Evolutionary conservation across 495 filamentous ascomycete genomes (phyloP).

Genomic region (Talaromyces ruber): DNA sequence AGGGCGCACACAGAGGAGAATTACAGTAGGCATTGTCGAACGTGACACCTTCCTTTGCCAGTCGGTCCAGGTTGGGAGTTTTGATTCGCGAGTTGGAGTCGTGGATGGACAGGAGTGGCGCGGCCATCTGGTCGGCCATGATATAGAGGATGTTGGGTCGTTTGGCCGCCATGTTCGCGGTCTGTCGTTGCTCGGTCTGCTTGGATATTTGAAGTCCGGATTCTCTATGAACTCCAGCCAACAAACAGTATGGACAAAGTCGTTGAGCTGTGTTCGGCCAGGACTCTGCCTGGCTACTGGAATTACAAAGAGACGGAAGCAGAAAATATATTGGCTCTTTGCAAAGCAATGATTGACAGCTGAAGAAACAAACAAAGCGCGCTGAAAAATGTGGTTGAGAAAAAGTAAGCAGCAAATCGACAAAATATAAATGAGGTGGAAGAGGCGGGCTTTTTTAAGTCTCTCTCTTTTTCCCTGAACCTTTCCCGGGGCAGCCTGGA

Average conservation of each 20-base stretch:
- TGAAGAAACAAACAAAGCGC: neutral
- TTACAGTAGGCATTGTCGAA: conserved; percentile 89
- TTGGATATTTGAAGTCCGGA: neutral
- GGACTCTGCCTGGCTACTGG: neutral
- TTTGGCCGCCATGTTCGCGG: conserved; percentile 25
- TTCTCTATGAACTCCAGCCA: neutral
- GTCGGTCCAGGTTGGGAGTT: conserved; percentile 76
- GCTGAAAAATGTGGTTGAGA: neutral
- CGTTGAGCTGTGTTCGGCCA: neutral
- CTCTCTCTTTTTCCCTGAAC: neutral
- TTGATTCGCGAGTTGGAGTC: conserved; percentile 72
- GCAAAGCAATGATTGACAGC: neutral
- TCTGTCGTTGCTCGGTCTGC: neutral
- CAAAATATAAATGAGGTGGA: neutral
- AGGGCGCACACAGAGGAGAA: conserved; percentile 79
- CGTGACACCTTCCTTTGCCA: conserved; percentile 68
- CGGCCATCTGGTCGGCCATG: conserved; percentile 89
- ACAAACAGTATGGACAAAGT: neutral
- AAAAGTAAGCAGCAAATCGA: neutral
- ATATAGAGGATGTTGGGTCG: conserved; percentile 77
- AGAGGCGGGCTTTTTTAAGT: neutral
- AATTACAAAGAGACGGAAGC: neutral
- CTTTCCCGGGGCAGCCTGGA: neutral
- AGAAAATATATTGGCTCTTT: neutral
- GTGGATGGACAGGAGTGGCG: conserved; percentile 75